Evolutionary conservation across 805 yeast species (phyloP), one percentile per base, ranked within the genome.

Genomic region (Starmerella roubikii): DNA sequence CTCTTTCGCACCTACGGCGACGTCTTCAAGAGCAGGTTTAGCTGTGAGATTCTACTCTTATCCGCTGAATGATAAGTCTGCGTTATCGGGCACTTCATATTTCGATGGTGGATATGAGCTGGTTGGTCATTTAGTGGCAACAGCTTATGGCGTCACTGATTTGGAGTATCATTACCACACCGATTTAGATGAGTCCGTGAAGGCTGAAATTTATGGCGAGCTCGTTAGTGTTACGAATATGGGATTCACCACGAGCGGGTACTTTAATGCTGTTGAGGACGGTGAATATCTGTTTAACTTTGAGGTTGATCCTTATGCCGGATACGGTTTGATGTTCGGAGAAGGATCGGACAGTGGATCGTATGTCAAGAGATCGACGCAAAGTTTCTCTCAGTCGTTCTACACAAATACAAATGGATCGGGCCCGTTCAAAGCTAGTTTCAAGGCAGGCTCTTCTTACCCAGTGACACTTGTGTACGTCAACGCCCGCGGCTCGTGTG

Each of bases 251-350:
- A 9, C 18, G 17, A 35, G 32, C 3, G 42, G 42, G 3, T 39
- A 7, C 28, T 39, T 24, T 24, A 3, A 24, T 3, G 35, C 42
- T 4, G 26, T 22, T 2, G 18, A 36, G 15, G 11, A 30, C 6
- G 42, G 42, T 18, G 12, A 10, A 2, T 39, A 34, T 22, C 20
- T 15, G 15, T 34, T 39, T 19, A n/a, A n/a, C n/a, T n/a, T n/a
- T n/a, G n/a, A n/a, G n/a, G n/a, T n/a, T n/a, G n/a, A n/a, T n/a
- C n/a, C n/a, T n/a, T n/a, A n/a, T n/a, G n/a, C n/a, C n/a, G n/a
- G n/a, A n/a, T n/a, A n/a, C n/a, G n/a, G n/a, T n/a, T n/a, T n/a
- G n/a, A n/a, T n/a, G n/a, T n/a, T n/a, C n/a, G n/a, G n/a, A n/a
- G n/a, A n/a, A n/a, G n/a, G n/a, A n/a, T n/a, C n/a, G n/a, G n/a